phyloP scores from a whole-genome alignment of 371 early-diverging fungal genomes.

The Umbelopsis sp. region DNA sequence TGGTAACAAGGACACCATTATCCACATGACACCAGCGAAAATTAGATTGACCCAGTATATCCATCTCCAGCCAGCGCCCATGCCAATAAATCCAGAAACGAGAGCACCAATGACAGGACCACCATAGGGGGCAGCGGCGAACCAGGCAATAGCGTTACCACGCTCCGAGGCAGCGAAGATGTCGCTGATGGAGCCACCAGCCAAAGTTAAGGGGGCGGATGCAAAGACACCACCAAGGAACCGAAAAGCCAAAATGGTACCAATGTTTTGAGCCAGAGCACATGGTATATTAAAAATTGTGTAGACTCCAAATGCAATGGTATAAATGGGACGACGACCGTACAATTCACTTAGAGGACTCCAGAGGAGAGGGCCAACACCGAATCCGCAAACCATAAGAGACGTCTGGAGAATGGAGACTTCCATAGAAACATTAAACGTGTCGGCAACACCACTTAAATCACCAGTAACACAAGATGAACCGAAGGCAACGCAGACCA shows the following conservation, averaged over 20 bases:
- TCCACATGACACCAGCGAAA: conserved; percentile 44
- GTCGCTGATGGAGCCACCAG: conserved; percentile 50
- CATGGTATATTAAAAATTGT: conserved; percentile 47
- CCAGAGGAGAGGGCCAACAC: conserved; percentile 51
- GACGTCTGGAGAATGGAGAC: conserved; percentile 46
- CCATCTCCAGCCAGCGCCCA: conserved; percentile 51
- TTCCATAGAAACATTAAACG: conserved; percentile 37
- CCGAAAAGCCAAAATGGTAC: conserved; percentile 44
- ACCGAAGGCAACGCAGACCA: conserved; percentile 47
- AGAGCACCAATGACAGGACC: conserved; percentile 53
- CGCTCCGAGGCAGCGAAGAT: conserved; percentile 38
- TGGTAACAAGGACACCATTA: conserved; percentile 38
- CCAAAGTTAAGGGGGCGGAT: conserved; percentile 38
- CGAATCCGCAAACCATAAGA: conserved; percentile 54
- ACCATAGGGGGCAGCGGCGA: conserved; percentile 52
- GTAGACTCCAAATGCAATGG: conserved; percentile 36
- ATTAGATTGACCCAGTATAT: conserved; percentile 55
- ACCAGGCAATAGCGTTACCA: conserved; percentile 50
- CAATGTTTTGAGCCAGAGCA: conserved; percentile 44
- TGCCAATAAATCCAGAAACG: conserved; percentile 48
- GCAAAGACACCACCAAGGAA: conserved; percentile 51
- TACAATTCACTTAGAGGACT: conserved; percentile 44
- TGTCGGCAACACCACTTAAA: conserved; percentile 29
- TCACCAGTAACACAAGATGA: conserved; percentile 44
- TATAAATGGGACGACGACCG: conserved; percentile 45